Percentiles rank a stretch among this genome's conserved stretches.
These are phyloP conservation scores for Termitomyces sp. DNA, from an alignment of 1,284 basidiomycete genomes.

Conservation along the genomic window DNA sequence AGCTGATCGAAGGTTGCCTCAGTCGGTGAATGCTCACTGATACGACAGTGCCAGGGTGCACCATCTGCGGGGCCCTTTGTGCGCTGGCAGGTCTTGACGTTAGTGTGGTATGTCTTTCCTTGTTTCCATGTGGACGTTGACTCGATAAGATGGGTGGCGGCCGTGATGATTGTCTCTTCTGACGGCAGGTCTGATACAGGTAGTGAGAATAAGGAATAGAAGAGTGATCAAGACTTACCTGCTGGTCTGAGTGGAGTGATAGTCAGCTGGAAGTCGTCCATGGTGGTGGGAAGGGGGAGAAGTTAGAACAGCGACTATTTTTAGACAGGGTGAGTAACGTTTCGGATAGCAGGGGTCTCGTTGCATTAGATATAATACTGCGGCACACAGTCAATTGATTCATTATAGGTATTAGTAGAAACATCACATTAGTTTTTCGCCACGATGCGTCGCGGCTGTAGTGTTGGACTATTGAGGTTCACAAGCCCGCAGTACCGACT, in stretches of 20 bases:
- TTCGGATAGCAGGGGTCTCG: background rate
- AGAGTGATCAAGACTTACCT: conserved; percentile 28
- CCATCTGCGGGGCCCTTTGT: conserved; percentile 49
- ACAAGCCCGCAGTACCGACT: conserved; percentile 75
- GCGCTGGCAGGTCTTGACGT: conserved; percentile 51
- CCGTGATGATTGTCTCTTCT: conserved; percentile 51
- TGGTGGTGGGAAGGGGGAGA: conserved; percentile 8
- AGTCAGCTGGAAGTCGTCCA: conserved; percentile 28
- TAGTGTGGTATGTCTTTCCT: conserved; percentile 55
- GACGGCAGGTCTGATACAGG: conserved; percentile 49
- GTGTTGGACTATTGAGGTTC: conserved; percentile 42
- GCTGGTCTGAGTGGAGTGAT: conserved; percentile 40
- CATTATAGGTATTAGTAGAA: conserved; percentile 7
- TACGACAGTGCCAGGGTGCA: conserved; percentile 61
- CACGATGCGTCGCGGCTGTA: conserved; percentile 9
- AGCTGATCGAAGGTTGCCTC: conserved; percentile 68
- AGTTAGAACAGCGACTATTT: conserved; percentile 8
- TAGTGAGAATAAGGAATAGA: background rate
- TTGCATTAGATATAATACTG: background rate
- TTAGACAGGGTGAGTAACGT: conserved; percentile 4
- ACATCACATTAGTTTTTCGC: conserved; percentile 18
- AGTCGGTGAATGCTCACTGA: conserved; percentile 58
- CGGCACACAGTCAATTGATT: conserved; percentile 5
- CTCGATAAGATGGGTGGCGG: conserved; percentile 52
- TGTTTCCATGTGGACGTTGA: conserved; percentile 56